These are phyloP conservation scores for Pyrenophora graminea DNA, from an alignment of 2,329 filamentous ascomycete genomes.

Conservation along the genomic window DNA sequence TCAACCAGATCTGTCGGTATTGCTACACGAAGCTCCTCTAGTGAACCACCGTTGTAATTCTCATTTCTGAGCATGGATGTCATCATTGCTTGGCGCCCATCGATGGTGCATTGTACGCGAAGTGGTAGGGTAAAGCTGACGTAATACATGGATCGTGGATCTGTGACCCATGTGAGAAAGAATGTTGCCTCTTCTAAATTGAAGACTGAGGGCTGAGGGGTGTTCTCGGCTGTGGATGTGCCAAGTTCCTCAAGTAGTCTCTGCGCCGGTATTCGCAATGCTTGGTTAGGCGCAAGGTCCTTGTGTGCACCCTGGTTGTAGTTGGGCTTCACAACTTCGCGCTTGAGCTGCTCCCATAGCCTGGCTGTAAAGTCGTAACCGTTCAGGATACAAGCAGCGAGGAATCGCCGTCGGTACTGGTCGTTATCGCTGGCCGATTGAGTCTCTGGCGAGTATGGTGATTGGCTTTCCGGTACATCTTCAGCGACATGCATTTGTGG, in stretches of 20 bases:
- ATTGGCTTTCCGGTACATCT: neutral
- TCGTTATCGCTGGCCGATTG: conserved; percentile 5
- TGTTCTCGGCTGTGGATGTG: neutral
- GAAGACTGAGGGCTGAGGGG: neutral
- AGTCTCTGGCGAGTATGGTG: neutral
- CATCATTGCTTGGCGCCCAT: conserved; percentile 3
- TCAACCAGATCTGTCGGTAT: conserved; percentile 15
- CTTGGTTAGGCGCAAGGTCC: conserved; percentile 9
- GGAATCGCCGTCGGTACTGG: conserved; percentile 12
- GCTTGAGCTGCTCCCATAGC: conserved; percentile 19
- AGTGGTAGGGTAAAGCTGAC: conserved; percentile 1
- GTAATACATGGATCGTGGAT: conserved; percentile 22
- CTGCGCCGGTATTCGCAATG: conserved; percentile 6
- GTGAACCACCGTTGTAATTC: conserved; percentile 4
- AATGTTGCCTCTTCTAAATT: conserved; percentile 13
- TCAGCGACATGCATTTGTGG: neutral
- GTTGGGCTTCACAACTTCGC: conserved; percentile 15
- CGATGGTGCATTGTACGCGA: conserved; percentile 6
- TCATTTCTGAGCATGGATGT: conserved; percentile 9
- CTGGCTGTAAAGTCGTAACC: conserved; percentile 13
- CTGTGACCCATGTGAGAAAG: conserved; percentile 23
- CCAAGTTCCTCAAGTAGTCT: conserved; percentile 9
- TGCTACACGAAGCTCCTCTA: conserved; percentile 11
- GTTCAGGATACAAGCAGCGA: conserved; percentile 18
- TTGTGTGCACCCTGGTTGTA: conserved; percentile 15